Evolutionary conservation across 225 moss, liverwort and hornwort species (phyloP), one percentile per base, ranked within the genome.

Genomic region (Polytrichum formosum): DNA sequence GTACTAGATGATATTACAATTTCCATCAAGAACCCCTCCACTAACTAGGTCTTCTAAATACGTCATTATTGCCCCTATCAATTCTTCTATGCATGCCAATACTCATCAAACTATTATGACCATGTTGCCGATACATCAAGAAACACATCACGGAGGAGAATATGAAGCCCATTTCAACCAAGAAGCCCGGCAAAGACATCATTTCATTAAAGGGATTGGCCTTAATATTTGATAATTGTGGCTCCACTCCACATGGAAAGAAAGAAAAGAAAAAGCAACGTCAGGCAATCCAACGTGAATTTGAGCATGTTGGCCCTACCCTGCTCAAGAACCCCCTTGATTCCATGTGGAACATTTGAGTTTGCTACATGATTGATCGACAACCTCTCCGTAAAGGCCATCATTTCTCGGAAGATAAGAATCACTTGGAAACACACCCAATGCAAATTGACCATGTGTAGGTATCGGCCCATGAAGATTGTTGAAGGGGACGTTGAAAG

Each of bases 401-500:
- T 10, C 54, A 35, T 70, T 74, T 0, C 78, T 58, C 19, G 74
- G 70, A 13, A 66, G 54, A 18, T 54, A 78, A 3, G 6, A 18
- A 0, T 2, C 0, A 0, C 0, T 0, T 0, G 55, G 55, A 56
- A 56, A 56, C 13, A 17, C 4, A 1, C 5, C 6, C 1, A 13
- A 13, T 1, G 18, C 20, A 20, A 56, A 17, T 17, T 17, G 20
- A 30, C 6, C 30, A 0, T 6, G 30, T 1, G 37, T 22, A 0
- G 74, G 55, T 21, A 74, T 66, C 0, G 33, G 6, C 0, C 67
- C 65, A 9, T 20, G 37, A 3, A 80, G 64, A 55, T 37, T 55
- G 55, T 76, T 76, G 16, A 69, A 9, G 28, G 20, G 73, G 13
- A 76, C 69, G 1, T 60, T 65, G 25, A 66, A 73, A 29, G 8